Evolutionary conservation across 116 monocot genomes (phyloP).

Genomic region (Papilionanthe hybrid): DNA sequence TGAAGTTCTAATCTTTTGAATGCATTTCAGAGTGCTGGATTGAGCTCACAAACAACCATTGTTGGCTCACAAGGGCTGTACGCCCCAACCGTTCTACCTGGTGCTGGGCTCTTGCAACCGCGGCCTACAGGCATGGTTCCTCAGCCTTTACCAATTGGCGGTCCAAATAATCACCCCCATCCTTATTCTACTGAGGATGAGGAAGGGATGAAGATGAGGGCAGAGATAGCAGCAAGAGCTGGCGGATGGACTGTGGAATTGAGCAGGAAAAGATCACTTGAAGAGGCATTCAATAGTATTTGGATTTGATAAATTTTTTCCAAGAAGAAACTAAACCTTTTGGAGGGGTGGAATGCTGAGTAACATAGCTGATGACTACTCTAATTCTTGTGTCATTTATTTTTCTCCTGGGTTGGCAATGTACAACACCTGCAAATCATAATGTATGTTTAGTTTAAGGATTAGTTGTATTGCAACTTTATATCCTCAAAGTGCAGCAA

Average conservation of each 20-base stretch:
- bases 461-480: too few species aligned
- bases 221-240: slow-evolving; percentile 61
- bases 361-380: too few species aligned
- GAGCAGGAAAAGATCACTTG: slow-evolving; percentile 67
- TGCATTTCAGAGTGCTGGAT: slow-evolving; percentile 35
- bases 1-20: not conserved
- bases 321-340: not conserved
- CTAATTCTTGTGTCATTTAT: too few species aligned
- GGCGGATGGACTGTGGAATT: slow-evolving; percentile 81
- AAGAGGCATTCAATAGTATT: slow-evolving; percentile 83
- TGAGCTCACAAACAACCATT: slow-evolving; percentile 35
- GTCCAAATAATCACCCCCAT: slow-evolving; percentile 31
- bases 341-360: too few species aligned
- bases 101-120: slow-evolving; percentile 50
- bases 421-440: too few species aligned
- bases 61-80: slow-evolving; percentile 57
- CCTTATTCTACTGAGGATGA: slow-evolving; percentile 51
- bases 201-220: slow-evolving; percentile 39
- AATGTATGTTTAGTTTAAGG: too few species aligned
- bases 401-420: too few species aligned
- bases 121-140: slow-evolving; percentile 56
- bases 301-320: slow-evolving; percentile 40
- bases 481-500: too few species aligned
- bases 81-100: slow-evolving; percentile 54
- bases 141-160: slow-evolving; percentile 54